These are phyloP conservation scores for Lathyrus aphaca DNA, from an alignment of 306 rosid species.

Conservation along the genomic window DNA sequence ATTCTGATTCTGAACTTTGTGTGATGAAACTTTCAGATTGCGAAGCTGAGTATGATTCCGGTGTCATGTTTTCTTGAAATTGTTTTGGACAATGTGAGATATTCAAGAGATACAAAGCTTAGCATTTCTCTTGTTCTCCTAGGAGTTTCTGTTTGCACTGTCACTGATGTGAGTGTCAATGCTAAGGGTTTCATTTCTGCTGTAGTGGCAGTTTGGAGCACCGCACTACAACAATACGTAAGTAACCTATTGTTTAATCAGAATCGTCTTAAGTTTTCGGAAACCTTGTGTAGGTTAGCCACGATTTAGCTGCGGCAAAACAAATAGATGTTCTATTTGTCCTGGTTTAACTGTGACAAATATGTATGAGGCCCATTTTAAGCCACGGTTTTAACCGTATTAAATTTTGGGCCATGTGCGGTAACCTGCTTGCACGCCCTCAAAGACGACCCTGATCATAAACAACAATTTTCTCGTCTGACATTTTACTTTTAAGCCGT, in stretches of 20 bases:
- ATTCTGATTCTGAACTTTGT: conserved; percentile 14
- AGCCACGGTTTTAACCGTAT: no score
- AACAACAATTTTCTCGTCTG: conserved; percentile 12
- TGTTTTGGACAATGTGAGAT: conserved; percentile 66
- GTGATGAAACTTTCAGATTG: conserved; percentile 59
- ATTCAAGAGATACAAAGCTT: conserved; percentile 79
- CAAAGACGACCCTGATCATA: background rate
- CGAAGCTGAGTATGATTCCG: conserved; percentile 88
- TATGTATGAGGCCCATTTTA: no score
- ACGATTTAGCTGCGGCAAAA: no score
- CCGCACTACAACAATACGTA: conserved; percentile 79
- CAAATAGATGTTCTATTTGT: no score
- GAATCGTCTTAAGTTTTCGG: no score
- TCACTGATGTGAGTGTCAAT: conserved; percentile 81
- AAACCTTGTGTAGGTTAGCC: no score
- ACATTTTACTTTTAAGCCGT: conserved; percentile 32
- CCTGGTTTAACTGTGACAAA: no score
- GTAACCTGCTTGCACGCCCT: no score
- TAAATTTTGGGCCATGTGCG: no score
- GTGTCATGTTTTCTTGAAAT: conserved; percentile 79
- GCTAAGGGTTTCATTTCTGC: conserved; percentile 76
- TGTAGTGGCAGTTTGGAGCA: conserved; percentile 78
- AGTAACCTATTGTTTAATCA: conserved; percentile 32
- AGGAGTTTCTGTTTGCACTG: conserved; percentile 88
- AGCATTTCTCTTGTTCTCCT: conserved; percentile 72